Percentiles rank a stretch among this genome's conserved stretches.
Conservation (phyloP, 1,284 basidiomycete species). For the Schizopora paradoxa region DNA sequence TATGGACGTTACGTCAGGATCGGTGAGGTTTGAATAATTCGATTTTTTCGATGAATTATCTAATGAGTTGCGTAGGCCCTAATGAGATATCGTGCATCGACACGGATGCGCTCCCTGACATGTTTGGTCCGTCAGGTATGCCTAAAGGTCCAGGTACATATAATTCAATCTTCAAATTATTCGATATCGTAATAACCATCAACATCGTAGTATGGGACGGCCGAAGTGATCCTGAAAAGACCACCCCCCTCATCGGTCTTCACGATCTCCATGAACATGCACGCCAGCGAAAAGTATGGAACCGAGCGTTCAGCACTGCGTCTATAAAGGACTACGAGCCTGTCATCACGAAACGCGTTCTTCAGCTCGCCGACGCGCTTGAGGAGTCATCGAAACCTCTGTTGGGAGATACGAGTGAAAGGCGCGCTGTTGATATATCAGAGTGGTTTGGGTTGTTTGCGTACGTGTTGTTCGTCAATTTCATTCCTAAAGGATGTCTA, state of each 20-base stretch:
- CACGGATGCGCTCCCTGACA: slow-evolving; percentile 25
- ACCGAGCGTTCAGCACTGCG: slow-evolving; percentile 33
- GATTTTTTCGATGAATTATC: neutral
- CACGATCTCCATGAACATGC: slow-evolving; percentile 35
- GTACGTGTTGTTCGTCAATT: neutral
- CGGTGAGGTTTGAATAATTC: slow-evolving; percentile 12
- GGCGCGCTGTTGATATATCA: slow-evolving; percentile 27
- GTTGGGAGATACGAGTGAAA: neutral
- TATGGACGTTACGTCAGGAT: slow-evolving; percentile 21
- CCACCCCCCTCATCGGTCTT: slow-evolving; percentile 12
- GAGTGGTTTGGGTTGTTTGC: slow-evolving; percentile 33
- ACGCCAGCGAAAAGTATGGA: slow-evolving; percentile 37
- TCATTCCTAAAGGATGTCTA: neutral
- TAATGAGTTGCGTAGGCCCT: slow-evolving; percentile 26
- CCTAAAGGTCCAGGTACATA: slow-evolving; percentile 30
- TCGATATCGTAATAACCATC: neutral
- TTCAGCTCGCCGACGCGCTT: slow-evolving; percentile 31
- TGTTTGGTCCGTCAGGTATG: slow-evolving; percentile 29
- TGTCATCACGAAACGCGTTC: slow-evolving; percentile 28
- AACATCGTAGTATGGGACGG: slow-evolving; percentile 14
- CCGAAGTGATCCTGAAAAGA: slow-evolving; percentile 9
- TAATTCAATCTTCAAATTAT: too few relatives aligned
- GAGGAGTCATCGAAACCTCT: slow-evolving; percentile 18
- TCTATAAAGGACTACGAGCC: slow-evolving; percentile 36
- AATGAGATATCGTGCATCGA: slow-evolving; percentile 32